Percentiles rank a stretch among this genome's conserved stretches.
Conservation (phyloP, 2,329 filamentous ascomycete genomes). For the Paracoccidioides lutzii region DNA sequence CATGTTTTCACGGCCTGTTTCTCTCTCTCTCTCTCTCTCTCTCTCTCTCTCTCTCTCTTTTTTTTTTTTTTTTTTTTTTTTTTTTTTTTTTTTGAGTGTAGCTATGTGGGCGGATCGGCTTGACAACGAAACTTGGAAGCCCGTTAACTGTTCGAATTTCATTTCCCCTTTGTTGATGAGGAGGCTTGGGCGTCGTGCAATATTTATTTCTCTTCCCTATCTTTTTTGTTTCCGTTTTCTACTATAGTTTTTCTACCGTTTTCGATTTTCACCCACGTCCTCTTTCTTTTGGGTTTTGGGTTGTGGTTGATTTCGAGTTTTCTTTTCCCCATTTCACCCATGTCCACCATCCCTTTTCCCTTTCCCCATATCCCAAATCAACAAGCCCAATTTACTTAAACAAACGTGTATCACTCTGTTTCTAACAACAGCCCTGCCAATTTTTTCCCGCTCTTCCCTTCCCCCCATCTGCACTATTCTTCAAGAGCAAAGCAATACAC, state of each 20-base stretch:
- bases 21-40: not conserved
- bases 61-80: not conserved
- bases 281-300: not conserved
- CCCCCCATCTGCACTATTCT: not conserved
- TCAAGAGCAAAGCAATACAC: not conserved
- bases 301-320: not conserved
- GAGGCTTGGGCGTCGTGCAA: not conserved
- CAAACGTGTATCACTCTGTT: not conserved
- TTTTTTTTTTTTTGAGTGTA: not conserved
- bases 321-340: constrained; percentile 1
- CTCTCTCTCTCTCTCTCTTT: not conserved
- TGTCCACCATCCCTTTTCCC: not conserved
- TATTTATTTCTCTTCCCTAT: not conserved
- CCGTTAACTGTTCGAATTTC: not conserved
- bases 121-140: not conserved
- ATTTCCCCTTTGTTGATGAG: not conserved
- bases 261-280: not conserved
- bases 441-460: not conserved
- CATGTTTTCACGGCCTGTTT: not conserved
- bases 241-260: not conserved
- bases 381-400: not conserved
- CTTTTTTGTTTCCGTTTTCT: not conserved
- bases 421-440: not conserved
- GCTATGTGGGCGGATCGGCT: not conserved
- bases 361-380: not conserved